Conservation (phyloP, 2,329 filamentous ascomycete species). For the Alternaria gansuensis region DNA sequence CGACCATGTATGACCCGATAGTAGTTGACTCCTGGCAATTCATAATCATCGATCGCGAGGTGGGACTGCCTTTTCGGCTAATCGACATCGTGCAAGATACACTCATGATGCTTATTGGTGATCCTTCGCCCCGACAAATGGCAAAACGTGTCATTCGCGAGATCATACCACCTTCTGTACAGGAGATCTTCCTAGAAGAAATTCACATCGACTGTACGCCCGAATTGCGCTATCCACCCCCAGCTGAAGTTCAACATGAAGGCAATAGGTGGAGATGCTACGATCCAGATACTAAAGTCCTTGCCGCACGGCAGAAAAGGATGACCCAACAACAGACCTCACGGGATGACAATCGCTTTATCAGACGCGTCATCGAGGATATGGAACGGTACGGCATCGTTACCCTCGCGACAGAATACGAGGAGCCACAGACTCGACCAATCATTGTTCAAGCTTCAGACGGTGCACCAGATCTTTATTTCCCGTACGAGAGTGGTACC, state of each 20-base stretch:
- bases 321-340: slow-evolving; percentile 10
- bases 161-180: slow-evolving; percentile 34
- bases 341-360: slow-evolving; percentile 38
- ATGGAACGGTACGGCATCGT: slow-evolving; percentile 42
- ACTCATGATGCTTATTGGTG: slow-evolving; percentile 35
- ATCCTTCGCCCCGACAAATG: slow-evolving; percentile 34
- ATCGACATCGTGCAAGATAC: slow-evolving; percentile 43
- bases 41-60: slow-evolving; percentile 43
- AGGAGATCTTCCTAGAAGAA: slow-evolving; percentile 37
- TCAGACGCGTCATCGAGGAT: slow-evolving; percentile 36
- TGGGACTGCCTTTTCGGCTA: slow-evolving; percentile 35
- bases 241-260: slow-evolving; percentile 39
- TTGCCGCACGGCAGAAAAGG: slow-evolving; percentile 23
- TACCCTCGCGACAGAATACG: slow-evolving; percentile 27
- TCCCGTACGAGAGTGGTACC: slow-evolving; percentile 34
- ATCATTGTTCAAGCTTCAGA: slow-evolving; percentile 36
- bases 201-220: slow-evolving; percentile 28
- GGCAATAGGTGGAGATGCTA: slow-evolving; percentile 34
- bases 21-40: slow-evolving; percentile 47
- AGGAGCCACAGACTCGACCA: slow-evolving; percentile 35
- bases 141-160: slow-evolving; percentile 38
- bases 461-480: slow-evolving; percentile 39
- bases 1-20: slow-evolving; percentile 42
- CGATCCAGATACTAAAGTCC: slow-evolving; percentile 24
- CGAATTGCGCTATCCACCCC: slow-evolving; percentile 29